Evolutionary conservation across 2,329 filamentous ascomycete genomes (phyloP), one percentile per base, ranked within the genome.

Genomic region (Aciculosporium take): DNA sequence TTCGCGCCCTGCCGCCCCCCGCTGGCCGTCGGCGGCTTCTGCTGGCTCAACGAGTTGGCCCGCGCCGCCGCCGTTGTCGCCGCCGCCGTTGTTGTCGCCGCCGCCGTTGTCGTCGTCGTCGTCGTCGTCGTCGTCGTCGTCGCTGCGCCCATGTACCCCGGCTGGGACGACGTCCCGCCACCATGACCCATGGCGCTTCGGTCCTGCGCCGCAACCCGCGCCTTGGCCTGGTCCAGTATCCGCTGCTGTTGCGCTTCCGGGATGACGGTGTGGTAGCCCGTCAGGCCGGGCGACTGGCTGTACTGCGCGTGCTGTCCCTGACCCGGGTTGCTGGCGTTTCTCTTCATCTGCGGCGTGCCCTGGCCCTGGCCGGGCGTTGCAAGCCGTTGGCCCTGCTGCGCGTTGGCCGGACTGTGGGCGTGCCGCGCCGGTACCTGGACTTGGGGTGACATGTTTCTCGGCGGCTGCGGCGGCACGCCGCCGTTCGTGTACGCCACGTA

Each of bases 181-280:
- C 57, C 57, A 42, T 65, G 64, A 43, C n/a, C n/a, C n/a, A 62
- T 60, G 44, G 56, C 55, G 18, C 60, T 60, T 23, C 63, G 58
- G 46, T 67, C 63, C 39, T 67, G 64, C 0, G 66, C 65, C 13
- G 65, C 65, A 12, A 65, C 62, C 21, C 67, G 56, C 3, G 66
- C 68, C 41, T 68, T 66, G 7, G 69, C 67, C 52, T 72, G 68
- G 40, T 72, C 68, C 52, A 69, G 56, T 36, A 69, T 64, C 41
- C 67, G 64, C 50, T 68, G 65, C 49, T 71, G 68, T 44, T 70
- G 66, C 13, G 63, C 62, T 48, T 69, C 66, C 29, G 64, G 62
- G 51, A 69, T 68, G 36, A 69, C 65, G 5, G 65, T 69, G 36
- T 68, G 65, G 43, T 69, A 71, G 25, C 67, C 67, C 3, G 65